Evolutionary conservation across 2,329 filamentous ascomycete species (phyloP).

Genomic region (Alternaria rosae): DNA sequence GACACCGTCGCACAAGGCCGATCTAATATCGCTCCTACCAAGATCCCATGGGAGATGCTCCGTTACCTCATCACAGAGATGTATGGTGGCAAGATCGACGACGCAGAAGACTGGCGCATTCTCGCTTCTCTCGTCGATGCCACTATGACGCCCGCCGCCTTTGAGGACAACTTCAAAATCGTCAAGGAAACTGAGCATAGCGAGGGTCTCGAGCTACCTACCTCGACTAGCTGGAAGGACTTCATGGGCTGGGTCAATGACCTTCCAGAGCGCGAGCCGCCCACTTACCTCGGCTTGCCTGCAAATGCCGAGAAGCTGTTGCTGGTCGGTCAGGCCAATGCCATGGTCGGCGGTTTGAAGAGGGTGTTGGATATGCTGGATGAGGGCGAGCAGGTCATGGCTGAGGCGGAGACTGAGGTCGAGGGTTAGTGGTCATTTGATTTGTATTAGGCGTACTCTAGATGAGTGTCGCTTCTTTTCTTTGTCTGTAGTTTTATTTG

Average conservation of each 20-base stretch:
- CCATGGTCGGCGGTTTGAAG: slow-evolving; percentile 82
- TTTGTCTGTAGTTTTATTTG: background rate
- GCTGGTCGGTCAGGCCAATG: slow-evolving; percentile 84
- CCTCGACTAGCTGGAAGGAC: slow-evolving; percentile 80
- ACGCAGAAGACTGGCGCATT: slow-evolving; percentile 80
- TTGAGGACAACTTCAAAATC: slow-evolving; percentile 90
- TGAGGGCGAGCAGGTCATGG: slow-evolving; percentile 90
- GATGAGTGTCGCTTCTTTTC: background rate
- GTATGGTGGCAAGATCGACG: slow-evolving; percentile 97
- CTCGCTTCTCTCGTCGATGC: slow-evolving; percentile 76
- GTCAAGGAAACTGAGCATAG: slow-evolving; percentile 68
- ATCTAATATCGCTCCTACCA: slow-evolving; percentile 90
- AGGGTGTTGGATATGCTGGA: slow-evolving; percentile 88
- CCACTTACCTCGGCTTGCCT: slow-evolving; percentile 90
- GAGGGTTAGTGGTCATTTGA: background rate
- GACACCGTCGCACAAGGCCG: slow-evolving; percentile 82
- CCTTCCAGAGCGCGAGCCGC: slow-evolving; percentile 92
- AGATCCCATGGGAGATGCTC: slow-evolving; percentile 97
- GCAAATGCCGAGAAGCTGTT: slow-evolving; percentile 96
- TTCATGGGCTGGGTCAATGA: slow-evolving; percentile 92
- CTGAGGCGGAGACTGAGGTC: slow-evolving; percentile 57
- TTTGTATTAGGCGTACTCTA: background rate
- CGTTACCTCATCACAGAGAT: slow-evolving; percentile 89
- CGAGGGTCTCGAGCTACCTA: slow-evolving; percentile 74
- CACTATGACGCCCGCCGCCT: slow-evolving; percentile 86